These are phyloP conservation scores for Colletotrichum lentis DNA, from an alignment of 2,329 filamentous ascomycete species.

Conservation along the genomic window DNA sequence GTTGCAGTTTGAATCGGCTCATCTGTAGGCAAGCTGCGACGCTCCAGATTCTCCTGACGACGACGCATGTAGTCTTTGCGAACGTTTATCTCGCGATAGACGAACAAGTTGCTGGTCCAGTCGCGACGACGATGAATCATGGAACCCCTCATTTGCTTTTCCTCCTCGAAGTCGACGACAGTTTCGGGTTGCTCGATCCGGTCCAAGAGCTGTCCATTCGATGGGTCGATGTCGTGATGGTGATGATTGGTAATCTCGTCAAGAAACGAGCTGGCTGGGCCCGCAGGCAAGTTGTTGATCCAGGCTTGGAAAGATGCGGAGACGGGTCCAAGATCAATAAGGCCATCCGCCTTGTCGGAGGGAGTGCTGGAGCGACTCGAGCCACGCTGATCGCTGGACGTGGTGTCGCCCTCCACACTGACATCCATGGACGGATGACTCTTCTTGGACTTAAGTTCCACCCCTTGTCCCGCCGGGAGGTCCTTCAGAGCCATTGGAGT, in stretches of 20 bases:
- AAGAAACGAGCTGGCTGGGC: neutral
- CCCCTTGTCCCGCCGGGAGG: neutral
- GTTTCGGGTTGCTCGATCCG: conserved; percentile 48
- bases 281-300: neutral
- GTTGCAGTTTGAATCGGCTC: neutral
- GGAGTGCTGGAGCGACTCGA: neutral
- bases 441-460: conserved; percentile 17
- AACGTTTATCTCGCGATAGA: conserved; percentile 20
- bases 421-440: conserved; percentile 31
- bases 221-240: conserved; percentile 50
- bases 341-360: neutral
- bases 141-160: conserved; percentile 12
- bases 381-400: neutral
- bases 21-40: neutral
- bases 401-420: conserved; percentile 7
- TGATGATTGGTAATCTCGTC: conserved; percentile 38
- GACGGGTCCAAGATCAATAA: no score
- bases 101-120: conserved; percentile 39
- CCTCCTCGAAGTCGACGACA: conserved; percentile 36
- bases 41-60: neutral
- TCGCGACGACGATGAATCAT: conserved; percentile 39
- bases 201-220: conserved; percentile 47
- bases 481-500: conserved; percentile 5
- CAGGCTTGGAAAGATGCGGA: conserved; percentile 6
- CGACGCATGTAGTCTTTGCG: conserved; percentile 24